These are phyloP conservation scores for Plasmodium relictum DNA, from an alignment of 169 alveolate species.

Conservation along the genomic window DNA sequence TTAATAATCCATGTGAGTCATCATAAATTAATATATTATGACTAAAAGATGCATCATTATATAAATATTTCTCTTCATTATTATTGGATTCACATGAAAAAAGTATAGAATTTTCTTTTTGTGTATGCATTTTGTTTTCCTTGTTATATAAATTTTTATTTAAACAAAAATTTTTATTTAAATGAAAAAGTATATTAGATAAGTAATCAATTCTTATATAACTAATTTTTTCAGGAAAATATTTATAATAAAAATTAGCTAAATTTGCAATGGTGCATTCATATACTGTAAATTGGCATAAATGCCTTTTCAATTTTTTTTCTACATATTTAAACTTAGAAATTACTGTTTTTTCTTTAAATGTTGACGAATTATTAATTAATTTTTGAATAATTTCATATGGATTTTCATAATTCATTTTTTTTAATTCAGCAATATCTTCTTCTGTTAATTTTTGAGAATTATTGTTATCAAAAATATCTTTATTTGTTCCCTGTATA, in stretches of 20 bases:
- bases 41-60: background rate
- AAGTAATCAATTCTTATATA: constrained; percentile 41
- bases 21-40: constrained; percentile 55
- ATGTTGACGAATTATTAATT: constrained; percentile 40
- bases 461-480: constrained; percentile 35
- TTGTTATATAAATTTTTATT: background rate
- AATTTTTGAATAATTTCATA: constrained; percentile 58
- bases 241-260: constrained; percentile 44
- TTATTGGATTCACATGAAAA: background rate
- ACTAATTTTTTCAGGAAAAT: constrained; percentile 56
- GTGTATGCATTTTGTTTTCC: background rate
- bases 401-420: constrained; percentile 30
- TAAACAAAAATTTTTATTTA: constrained; percentile 3
- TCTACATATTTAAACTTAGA: constrained; percentile 59
- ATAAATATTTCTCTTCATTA: background rate
- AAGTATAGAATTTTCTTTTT: background rate
- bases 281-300: constrained; percentile 67
- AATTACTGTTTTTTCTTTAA: constrained; percentile 51
- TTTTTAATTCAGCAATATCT: constrained; percentile 49
- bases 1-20: constrained; percentile 44
- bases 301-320: constrained; percentile 64
- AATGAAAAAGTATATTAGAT: constrained; percentile 47
- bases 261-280: constrained; percentile 47
- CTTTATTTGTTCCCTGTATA: constrained; percentile 59
- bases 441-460: constrained; percentile 65